phyloP scores from a whole-genome alignment of 768 basidiomycete species.

The Psilocybe cyanescens region DNA sequence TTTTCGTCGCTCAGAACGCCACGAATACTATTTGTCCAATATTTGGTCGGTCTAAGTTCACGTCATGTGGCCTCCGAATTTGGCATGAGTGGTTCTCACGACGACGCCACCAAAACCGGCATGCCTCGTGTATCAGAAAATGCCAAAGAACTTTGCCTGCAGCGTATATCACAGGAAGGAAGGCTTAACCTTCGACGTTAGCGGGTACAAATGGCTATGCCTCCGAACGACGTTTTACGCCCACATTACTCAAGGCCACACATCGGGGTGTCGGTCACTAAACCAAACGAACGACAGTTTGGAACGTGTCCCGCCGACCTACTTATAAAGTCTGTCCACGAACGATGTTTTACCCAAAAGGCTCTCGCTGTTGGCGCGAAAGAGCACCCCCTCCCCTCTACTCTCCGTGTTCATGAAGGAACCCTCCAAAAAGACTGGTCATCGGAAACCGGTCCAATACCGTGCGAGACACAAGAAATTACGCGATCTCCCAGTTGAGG shows the following conservation, averaged over 20 bases:
- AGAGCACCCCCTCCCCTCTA: neutral
- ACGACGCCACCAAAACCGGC: neutral
- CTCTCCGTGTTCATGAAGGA: neutral
- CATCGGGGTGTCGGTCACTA: neutral
- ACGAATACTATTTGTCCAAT: neutral
- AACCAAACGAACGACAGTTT: too few species aligned
- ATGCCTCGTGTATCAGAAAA: conserved; percentile 1
- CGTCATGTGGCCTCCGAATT: neutral
- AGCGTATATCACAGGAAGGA: neutral
- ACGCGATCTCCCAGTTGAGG: neutral
- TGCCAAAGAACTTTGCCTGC: neutral
- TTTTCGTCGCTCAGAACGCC: neutral
- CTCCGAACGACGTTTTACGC: neutral
- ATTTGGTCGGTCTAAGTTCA: neutral
- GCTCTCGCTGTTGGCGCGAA: neutral
- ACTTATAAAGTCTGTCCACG: too few species aligned
- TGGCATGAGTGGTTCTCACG: neutral
- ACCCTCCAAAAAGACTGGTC: neutral
- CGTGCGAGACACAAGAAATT: neutral
- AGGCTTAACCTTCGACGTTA: neutral
- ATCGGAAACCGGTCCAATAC: neutral
- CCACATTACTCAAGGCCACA: too few species aligned
- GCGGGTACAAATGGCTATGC: neutral
- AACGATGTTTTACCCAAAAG: neutral
- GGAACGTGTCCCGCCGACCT: too few species aligned